Conservation (phyloP, 2,329 filamentous ascomycete species). For the Fusarium cyanostomum region DNA sequence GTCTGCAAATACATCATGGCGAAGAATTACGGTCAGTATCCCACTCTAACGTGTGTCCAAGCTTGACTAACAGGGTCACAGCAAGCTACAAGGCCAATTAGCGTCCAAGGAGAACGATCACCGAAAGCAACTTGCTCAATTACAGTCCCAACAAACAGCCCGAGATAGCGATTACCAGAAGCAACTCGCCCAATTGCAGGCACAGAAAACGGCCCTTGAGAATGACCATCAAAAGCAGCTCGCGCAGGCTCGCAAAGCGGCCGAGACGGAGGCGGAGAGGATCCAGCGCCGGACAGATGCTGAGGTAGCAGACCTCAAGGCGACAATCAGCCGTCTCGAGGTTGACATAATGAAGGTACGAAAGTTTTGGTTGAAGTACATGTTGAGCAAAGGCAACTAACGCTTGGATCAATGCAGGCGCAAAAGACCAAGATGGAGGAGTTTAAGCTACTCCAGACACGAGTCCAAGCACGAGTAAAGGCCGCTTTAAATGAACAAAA, state of each 20-base stretch:
- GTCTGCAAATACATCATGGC: constrained; percentile 75
- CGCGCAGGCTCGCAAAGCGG: constrained; percentile 57
- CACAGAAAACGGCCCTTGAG: constrained; percentile 34
- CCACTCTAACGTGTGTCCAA: neutral
- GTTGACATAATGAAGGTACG: constrained; percentile 68
- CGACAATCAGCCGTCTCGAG: constrained; percentile 68
- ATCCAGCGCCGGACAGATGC: constrained; percentile 62
- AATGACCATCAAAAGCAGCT: constrained; percentile 54
- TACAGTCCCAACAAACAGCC: constrained; percentile 45
- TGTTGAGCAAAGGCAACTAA: neutral
- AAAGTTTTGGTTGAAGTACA: neutral
- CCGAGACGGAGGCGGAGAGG: constrained; percentile 61
- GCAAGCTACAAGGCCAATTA: constrained; percentile 46
- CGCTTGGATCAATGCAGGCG: constrained; percentile 51
- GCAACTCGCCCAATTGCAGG: constrained; percentile 38
- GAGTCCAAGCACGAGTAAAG: constrained; percentile 4
- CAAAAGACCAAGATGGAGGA: constrained; percentile 70
- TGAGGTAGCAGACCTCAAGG: constrained; percentile 70
- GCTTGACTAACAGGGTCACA: constrained; percentile 35
- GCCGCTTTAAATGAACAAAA: constrained; percentile 33
- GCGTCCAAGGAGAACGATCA: constrained; percentile 45
- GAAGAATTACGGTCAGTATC: constrained; percentile 65
- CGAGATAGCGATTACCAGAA: constrained; percentile 43
- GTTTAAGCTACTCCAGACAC: constrained; percentile 38
- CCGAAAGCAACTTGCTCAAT: constrained; percentile 42